phyloP scores from a whole-genome alignment of 176 grass and related monocot genomes.

The Aegilops sharonensis region DNA sequence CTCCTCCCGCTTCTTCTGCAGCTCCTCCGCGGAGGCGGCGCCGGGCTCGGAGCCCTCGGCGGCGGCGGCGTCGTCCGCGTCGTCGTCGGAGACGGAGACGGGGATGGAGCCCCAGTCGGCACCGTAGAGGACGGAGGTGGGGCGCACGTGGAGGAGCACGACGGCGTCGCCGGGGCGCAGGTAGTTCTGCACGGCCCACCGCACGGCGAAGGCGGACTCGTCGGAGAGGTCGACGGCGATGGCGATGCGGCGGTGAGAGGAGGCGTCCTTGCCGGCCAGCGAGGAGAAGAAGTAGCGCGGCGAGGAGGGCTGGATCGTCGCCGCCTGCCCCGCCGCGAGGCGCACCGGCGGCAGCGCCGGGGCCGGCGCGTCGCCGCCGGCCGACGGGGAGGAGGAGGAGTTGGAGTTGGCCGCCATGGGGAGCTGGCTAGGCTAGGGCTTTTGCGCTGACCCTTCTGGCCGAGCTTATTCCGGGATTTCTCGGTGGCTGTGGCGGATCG shows the following conservation, averaged over 20 bases:
- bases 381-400: slow-evolving; percentile 6
- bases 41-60: not conserved
- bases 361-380: slow-evolving; percentile 7
- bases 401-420: slow-evolving; percentile 42
- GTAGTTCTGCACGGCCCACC: slow-evolving; percentile 94
- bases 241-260: slow-evolving; percentile 70
- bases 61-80: not conserved
- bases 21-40: slow-evolving; percentile 40
- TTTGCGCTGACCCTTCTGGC: not conserved
- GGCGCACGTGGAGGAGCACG: slow-evolving; percentile 77
- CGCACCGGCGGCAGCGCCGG: slow-evolving; percentile 36
- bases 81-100: slow-evolving; percentile 41
- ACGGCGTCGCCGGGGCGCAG: slow-evolving; percentile 88
- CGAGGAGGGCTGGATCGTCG: slow-evolving; percentile 58
- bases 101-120: slow-evolving; percentile 88
- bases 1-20: slow-evolving; percentile 71
- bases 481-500: slow-evolving; percentile 2
- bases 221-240: slow-evolving; percentile 94
- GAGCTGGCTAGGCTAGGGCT: slow-evolving; percentile 22
- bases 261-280: slow-evolving; percentile 29
- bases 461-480: not conserved
- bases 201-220: slow-evolving; percentile 82
- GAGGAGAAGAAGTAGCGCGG: slow-evolving; percentile 65
- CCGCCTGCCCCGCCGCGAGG: slow-evolving; percentile 20
- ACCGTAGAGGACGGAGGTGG: slow-evolving; percentile 81